A percentile compares a stretch with the other conserved stretches of the same genome.
These are phyloP conservation scores for Tetrahymena borealis DNA, from an alignment of 73 alveolate genomes.

Conservation along the genomic window DNA sequence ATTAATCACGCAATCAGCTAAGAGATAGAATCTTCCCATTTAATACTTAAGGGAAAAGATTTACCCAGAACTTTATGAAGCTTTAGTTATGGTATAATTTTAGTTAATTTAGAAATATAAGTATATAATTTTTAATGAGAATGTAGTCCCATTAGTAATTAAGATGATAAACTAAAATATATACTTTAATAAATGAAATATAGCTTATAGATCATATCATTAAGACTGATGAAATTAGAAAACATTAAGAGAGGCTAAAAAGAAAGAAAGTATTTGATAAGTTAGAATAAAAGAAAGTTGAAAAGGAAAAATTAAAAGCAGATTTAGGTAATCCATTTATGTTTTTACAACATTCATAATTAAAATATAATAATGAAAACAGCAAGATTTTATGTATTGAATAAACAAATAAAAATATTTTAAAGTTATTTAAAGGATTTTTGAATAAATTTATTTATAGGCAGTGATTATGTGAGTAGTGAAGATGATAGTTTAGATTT, in stretches of 20 bases:
- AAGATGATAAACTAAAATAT: too few relatives aligned
- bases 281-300: conserved; percentile 34
- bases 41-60: conserved; percentile 20
- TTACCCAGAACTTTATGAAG: conserved; percentile 24
- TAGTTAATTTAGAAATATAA: not conserved
- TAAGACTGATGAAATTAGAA: conserved; percentile 37
- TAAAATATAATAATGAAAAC: too few relatives aligned
- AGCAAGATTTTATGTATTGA: too few relatives aligned
- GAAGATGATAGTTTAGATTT: not conserved
- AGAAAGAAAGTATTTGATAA: conserved; percentile 35
- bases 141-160: too few relatives aligned
- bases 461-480: not conserved
- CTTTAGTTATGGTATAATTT: conserved; percentile 18
- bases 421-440: conserved; percentile 24
- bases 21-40: conserved; percentile 24
- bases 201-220: conserved; percentile 42
- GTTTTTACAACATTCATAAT: conserved; percentile 5
- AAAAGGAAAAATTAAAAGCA: conserved; percentile 36
- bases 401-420: too few relatives aligned
- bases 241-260: conserved; percentile 40
- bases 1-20: not conserved
- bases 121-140: too few relatives aligned
- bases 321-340: conserved; percentile 25
- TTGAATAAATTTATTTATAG: not conserved
- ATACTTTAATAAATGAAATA: not conserved